These are phyloP conservation scores for Phytophthora syringae DNA, from an alignment of 352 stramenopile genomes.

Conservation along the genomic window DNA sequence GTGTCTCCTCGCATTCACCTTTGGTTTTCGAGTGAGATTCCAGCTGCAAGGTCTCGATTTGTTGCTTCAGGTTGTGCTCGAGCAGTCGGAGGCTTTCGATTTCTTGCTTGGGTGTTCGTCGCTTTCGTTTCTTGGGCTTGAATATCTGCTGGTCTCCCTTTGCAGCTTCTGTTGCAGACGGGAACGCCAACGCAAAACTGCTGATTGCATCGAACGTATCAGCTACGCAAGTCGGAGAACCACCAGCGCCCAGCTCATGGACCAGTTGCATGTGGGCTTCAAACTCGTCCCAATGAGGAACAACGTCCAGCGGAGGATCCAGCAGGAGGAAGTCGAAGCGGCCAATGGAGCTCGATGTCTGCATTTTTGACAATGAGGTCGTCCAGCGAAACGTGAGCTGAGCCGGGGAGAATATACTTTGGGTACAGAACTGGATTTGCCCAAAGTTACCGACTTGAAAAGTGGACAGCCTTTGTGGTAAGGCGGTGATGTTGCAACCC, in stretches of 20 bases:
- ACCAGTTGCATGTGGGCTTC: background rate
- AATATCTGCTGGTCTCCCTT: too few relatives aligned
- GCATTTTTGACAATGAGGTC: constrained; percentile 15
- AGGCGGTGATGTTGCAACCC: too few relatives aligned
- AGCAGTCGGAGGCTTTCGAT: constrained; percentile 12
- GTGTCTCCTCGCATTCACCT: too few relatives aligned
- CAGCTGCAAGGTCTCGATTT: constrained; percentile 1
- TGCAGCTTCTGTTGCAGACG: background rate
- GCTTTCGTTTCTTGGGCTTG: constrained; percentile 1
- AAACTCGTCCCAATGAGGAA: constrained; percentile 5
- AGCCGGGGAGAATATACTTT: background rate
- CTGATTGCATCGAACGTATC: background rate
- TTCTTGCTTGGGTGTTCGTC: constrained; percentile 18
- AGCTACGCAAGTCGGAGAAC: background rate
- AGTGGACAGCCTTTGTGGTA: background rate
- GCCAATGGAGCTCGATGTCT: background rate
- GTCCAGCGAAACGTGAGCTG: constrained; percentile 11
- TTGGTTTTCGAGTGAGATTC: background rate
- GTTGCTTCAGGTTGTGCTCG: constrained; percentile 4
- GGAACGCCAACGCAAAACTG: background rate
- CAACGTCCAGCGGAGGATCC: background rate
- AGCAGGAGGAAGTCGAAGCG: background rate
- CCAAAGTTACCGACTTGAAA: constrained; percentile 10
- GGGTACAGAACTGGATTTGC: too few relatives aligned
- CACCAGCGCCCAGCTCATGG: background rate